These are phyloP conservation scores for Fusarium globosum DNA, from an alignment of 2,329 filamentous ascomycete species.

Conservation along the genomic window DNA sequence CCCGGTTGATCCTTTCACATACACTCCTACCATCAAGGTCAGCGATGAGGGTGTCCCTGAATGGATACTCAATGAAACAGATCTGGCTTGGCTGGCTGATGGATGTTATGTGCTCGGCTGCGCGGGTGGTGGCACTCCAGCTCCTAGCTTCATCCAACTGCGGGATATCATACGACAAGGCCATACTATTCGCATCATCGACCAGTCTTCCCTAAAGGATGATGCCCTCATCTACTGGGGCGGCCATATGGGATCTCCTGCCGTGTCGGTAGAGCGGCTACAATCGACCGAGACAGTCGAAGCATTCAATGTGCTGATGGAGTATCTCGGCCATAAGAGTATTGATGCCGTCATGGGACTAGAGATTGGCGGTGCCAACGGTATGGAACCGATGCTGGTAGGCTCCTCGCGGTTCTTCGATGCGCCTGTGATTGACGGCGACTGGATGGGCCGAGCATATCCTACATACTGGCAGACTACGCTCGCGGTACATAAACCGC, in stretches of 20 bases:
- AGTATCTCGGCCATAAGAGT: neutral
- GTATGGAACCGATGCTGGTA: slow-evolving; percentile 4
- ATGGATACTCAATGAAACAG: neutral
- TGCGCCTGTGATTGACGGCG: slow-evolving; percentile 16
- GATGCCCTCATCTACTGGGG: neutral
- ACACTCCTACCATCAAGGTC: neutral
- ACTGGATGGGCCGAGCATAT: slow-evolving; percentile 33
- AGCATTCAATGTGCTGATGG: slow-evolving; percentile 1
- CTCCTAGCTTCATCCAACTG: neutral
- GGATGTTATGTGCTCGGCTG: neutral
- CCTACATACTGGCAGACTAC: slow-evolving; percentile 29
- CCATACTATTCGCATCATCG: neutral
- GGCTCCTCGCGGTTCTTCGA: neutral
- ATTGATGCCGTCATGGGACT: slow-evolving; percentile 23
- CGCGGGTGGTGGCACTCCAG: neutral
- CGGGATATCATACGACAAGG: neutral
- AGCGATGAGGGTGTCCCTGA: rapidly evolving
- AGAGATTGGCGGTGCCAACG: slow-evolving; percentile 32
- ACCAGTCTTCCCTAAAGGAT: neutral
- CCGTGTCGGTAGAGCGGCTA: slow-evolving; percentile 10
- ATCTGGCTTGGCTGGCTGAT: neutral
- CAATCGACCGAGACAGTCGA: slow-evolving; percentile 10
- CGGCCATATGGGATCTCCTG: slow-evolving; percentile 26
- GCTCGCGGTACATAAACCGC: neutral
- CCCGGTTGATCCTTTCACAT: neutral